These are phyloP conservation scores for Erysiphe pulchra DNA, from an alignment of 2,329 filamentous ascomycete genomes.

Conservation along the genomic window DNA sequence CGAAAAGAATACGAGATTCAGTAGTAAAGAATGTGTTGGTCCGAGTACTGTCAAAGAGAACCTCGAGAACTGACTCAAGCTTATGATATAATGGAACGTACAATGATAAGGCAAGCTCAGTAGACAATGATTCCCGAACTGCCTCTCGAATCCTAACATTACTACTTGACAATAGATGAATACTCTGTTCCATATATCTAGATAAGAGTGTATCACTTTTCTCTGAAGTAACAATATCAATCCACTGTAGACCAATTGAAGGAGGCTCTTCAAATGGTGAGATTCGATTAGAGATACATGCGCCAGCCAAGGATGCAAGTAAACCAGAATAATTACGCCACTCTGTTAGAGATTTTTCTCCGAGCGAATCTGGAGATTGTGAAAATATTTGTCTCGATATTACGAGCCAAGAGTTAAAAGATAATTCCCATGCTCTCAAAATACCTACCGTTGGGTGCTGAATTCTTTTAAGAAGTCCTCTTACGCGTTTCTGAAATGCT, in stretches of 20 bases:
- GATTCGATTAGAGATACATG: conserved; percentile 34
- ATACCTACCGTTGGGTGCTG: conserved; percentile 39
- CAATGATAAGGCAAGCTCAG: conserved; percentile 34
- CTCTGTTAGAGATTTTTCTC: conserved; percentile 30
- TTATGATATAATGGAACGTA: conserved; percentile 37
- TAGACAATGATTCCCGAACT: conserved; percentile 37
- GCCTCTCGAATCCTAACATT: conserved; percentile 40
- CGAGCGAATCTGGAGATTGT: conserved; percentile 22
- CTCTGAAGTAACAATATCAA: conserved; percentile 29
- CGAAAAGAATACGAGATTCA: conserved; percentile 37
- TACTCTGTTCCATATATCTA: conserved; percentile 34
- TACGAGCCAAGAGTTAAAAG: conserved; percentile 38
- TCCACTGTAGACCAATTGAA: conserved; percentile 31
- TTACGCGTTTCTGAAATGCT: conserved; percentile 41
- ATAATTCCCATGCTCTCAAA: conserved; percentile 37
- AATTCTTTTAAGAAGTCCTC: conserved; percentile 31
- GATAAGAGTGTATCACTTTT: conserved; percentile 33
- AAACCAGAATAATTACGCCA: conserved; percentile 48
- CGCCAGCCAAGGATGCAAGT: conserved; percentile 37
- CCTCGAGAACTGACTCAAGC: conserved; percentile 37
- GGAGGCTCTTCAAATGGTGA: conserved; percentile 28
- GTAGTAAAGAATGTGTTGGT: conserved; percentile 23
- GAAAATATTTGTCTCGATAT: conserved; percentile 35
- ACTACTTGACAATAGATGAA: conserved; percentile 36
- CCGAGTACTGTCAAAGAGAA: conserved; percentile 31